Percentiles rank a stretch among this genome's conserved stretches.
Evolutionary conservation across 345 rosid genomes (phyloP).

Genomic region (Populus nigra): DNA sequence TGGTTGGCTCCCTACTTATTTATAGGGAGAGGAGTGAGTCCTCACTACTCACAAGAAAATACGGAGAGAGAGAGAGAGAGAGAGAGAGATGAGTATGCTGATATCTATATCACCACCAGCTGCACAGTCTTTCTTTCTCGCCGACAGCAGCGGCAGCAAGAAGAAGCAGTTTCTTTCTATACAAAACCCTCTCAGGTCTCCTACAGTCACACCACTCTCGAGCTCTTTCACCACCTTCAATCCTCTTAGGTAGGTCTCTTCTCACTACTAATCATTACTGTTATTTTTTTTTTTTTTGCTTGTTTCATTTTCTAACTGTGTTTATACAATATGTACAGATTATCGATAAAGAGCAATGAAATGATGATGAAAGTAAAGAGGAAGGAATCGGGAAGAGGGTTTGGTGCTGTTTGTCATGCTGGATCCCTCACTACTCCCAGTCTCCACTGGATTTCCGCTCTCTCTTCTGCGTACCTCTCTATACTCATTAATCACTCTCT

Average conservation of each 20-base stretch:
- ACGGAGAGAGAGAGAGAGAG: too few species aligned
- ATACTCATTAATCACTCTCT: neutral
- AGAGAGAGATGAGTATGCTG: too few species aligned
- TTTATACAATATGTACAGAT: constrained; percentile 26
- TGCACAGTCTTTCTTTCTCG: constrained; percentile 30
- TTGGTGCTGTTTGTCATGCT: constrained; percentile 58
- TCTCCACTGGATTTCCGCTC: constrained; percentile 72
- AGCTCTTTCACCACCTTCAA: constrained; percentile 40
- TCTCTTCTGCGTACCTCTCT: constrained; percentile 50
- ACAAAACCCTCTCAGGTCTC: constrained; percentile 13
- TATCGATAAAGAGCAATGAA: constrained; percentile 24
- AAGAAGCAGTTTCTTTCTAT: constrained; percentile 13
- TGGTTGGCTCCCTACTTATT: too few species aligned
- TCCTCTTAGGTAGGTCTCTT: constrained; percentile 49
- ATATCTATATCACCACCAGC: neutral
- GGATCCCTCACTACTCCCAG: constrained; percentile 45
- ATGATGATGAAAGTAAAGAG: constrained; percentile 23
- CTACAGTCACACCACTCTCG: constrained; percentile 14
- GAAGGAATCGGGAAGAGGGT: constrained; percentile 41
- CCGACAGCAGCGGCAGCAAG: neutral
- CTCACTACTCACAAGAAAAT: too few species aligned
- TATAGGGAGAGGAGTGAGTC: too few species aligned
- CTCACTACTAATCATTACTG: neutral
- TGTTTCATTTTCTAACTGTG: neutral
- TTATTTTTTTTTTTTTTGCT: neutral